A percentile compares a stretch with the other conserved stretches of the same genome.
These are phyloP conservation scores for Trametes versicolor DNA, from an alignment of 1,284 basidiomycete genomes.

Conservation along the genomic window DNA sequence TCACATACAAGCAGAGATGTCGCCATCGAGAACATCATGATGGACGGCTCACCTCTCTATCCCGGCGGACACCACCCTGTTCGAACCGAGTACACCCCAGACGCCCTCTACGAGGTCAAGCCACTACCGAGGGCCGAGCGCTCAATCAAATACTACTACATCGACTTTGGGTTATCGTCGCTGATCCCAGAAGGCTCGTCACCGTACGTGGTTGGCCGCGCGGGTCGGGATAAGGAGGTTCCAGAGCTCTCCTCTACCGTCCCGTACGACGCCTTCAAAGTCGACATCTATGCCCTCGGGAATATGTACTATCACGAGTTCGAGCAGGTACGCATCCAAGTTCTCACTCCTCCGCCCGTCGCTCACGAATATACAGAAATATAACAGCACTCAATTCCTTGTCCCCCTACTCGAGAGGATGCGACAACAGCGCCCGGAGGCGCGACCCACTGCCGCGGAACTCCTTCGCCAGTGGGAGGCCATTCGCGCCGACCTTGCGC, in stretches of 20 bases:
- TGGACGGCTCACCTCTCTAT: constrained; percentile 40
- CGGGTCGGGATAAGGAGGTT: too few species aligned
- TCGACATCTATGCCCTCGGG: constrained; percentile 42
- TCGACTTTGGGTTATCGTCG: constrained; percentile 47
- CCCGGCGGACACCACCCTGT: constrained; percentile 42
- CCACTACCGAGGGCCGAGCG: constrained; percentile 20
- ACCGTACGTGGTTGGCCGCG: constrained; percentile 4
- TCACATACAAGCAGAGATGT: constrained; percentile 41
- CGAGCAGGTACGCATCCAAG: constrained; percentile 6
- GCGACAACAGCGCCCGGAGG: constrained; percentile 2
- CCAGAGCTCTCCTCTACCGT: constrained; percentile 39
- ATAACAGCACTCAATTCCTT: constrained; percentile 11
- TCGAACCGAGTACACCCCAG: constrained; percentile 8
- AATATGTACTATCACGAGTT: constrained; percentile 30
- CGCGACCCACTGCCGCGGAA: constrained; percentile 1
- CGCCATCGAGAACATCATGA: constrained; percentile 42
- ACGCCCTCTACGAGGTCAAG: constrained; percentile 17
- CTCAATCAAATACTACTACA: constrained; percentile 41
- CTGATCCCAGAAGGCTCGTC: too few species aligned
- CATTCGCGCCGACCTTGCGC: not conserved
- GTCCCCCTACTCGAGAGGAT: constrained; percentile 2
- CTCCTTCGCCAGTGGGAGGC: not conserved
- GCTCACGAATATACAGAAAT: too few species aligned
- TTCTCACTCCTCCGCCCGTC: too few species aligned
- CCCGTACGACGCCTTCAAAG: constrained; percentile 42